Evolutionary conservation across 2,329 filamentous ascomycete genomes (phyloP), one percentile per base, ranked within the genome.

Genomic region (Berkeleyomyces rouxiae): DNA sequence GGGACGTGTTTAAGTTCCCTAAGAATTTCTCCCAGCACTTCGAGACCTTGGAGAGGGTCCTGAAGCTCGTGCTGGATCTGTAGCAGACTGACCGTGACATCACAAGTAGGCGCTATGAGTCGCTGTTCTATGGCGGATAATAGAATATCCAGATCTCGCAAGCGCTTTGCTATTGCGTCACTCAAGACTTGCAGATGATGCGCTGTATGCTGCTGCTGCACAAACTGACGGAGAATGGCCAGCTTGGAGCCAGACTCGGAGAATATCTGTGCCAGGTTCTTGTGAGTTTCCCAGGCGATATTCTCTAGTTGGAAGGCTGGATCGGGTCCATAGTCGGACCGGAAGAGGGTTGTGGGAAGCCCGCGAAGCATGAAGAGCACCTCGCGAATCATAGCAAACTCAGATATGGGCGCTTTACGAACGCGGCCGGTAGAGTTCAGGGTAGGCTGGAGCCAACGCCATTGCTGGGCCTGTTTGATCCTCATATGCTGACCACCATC

Each of bases 311-410:
- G 77, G 61, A 77, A 81, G 1, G 67, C 68, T 3, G 73, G 68
- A 1, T 73, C 70, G 0, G 76, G 75, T 5, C 70, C 66, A 11
- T 74, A 75, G 58, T 76, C 69, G 3, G 67, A 31, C 63, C 74
- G 74, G 68, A 91, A 96, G 0, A 96, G 70, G 1, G 83, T 85
- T 2, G 87, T 92, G 4, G 84, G 80, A 3, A 93, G 75, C 0
- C 91, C 91, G 61, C 83, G 82, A 0, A 97, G 79, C 88, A 96
- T 95, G 68, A 89, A 92, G 0, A 96, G 76, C 0, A 83, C 81
- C 61, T 97, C 90, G 58, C 90, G 82, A 36, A 91, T 75, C 9
- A 85, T 76, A 66, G 91, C 84, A 1, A 87, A 75, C 70, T 96
- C 91, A 0, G 86, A 82, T 4, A 92, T 75, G 1, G 72, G 68